Evolutionary conservation across 2,329 filamentous ascomycete species (phyloP).

Genomic region (Hypoxylon sp.): DNA sequence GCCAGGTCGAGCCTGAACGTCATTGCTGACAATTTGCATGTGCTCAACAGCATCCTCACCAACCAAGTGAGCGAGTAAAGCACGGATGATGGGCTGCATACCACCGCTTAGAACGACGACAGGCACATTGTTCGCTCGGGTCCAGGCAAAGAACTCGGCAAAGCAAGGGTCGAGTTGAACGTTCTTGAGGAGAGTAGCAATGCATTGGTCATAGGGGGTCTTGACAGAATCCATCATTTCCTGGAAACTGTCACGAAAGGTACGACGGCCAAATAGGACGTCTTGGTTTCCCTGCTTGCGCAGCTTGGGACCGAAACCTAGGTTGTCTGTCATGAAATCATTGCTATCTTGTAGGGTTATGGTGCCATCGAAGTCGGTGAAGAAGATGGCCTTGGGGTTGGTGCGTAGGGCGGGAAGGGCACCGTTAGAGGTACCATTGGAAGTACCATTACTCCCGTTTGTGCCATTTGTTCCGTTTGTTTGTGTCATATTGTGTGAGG

Average conservation of each 20-base stretch:
- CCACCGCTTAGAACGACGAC: slow-evolving; percentile 93
- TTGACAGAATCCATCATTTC: slow-evolving; percentile 93
- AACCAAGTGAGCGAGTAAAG: slow-evolving; percentile 83
- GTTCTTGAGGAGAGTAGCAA: slow-evolving; percentile 82
- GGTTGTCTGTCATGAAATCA: slow-evolving; percentile 86
- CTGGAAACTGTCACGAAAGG: slow-evolving; percentile 89
- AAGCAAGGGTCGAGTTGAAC: slow-evolving; percentile 93
- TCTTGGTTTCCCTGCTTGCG: slow-evolving; percentile 82
- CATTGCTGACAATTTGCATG: slow-evolving; percentile 92
- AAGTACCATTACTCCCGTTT: slow-evolving; percentile 10
- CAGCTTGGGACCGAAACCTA: slow-evolving; percentile 83
- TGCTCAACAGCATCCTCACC: slow-evolving; percentile 81
- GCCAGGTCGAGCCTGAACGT: slow-evolving; percentile 74
- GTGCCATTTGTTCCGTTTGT: slow-evolving; percentile 28
- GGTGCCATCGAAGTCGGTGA: slow-evolving; percentile 98
- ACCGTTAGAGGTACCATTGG: slow-evolving; percentile 31
- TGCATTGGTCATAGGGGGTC: slow-evolving; percentile 85
- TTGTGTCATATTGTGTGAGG: slow-evolving; percentile 31
- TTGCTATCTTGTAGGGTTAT: slow-evolving; percentile 82
- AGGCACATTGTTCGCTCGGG: slow-evolving; percentile 84
- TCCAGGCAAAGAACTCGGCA: slow-evolving; percentile 89
- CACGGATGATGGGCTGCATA: slow-evolving; percentile 92
- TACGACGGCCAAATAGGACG: slow-evolving; percentile 78
- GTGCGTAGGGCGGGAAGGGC: slow-evolving; percentile 72
- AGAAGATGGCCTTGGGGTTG: slow-evolving; percentile 94